phyloP scores from a whole-genome alignment of 176 grass and related monocot genomes.

The Oryza meridionalis region DNA sequence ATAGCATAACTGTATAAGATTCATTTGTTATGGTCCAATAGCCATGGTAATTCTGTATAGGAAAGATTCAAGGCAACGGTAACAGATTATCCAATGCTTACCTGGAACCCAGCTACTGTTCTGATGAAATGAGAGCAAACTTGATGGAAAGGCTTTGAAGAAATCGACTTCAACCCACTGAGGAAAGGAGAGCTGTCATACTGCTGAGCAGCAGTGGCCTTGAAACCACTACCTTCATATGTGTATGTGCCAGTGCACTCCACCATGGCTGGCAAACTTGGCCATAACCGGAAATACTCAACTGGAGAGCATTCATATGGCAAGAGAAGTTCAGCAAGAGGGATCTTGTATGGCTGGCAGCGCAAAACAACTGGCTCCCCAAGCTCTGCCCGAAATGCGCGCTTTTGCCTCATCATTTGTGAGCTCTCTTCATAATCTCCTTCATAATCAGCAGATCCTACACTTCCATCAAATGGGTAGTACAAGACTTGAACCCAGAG shows the following conservation, averaged over 20 bases:
- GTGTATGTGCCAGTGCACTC: slow-evolving; percentile 92
- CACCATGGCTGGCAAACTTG: slow-evolving; percentile 88
- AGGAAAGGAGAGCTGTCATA: slow-evolving; percentile 93
- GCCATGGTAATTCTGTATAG: not conserved
- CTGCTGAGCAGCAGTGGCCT: slow-evolving; percentile 97
- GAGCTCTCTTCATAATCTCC: slow-evolving; percentile 95
- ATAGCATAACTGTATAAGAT: slow-evolving; percentile 72
- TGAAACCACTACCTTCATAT: slow-evolving; percentile 98
- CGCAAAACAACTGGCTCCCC: slow-evolving; percentile 86
- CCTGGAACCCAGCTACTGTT: slow-evolving; percentile 95
- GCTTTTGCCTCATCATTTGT: slow-evolving; percentile 83
- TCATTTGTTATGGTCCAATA: not conserved
- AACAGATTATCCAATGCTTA: slow-evolving; percentile 43
- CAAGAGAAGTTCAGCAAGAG: slow-evolving; percentile 85
- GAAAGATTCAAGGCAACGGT: slow-evolving; percentile 1
- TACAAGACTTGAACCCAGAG: slow-evolving; percentile 98
- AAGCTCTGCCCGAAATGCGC: slow-evolving; percentile 63
- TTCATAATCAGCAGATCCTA: slow-evolving; percentile 72
- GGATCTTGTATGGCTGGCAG: slow-evolving; percentile 95
- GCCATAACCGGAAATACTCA: slow-evolving; percentile 95
- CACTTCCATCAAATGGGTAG: slow-evolving; percentile 84
- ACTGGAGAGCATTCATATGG: slow-evolving; percentile 90
- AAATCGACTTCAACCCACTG: slow-evolving; percentile 81
- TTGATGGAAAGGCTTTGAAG: slow-evolving; percentile 91
- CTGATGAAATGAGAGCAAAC: slow-evolving; percentile 97